Base-by-base conservation (phyloP, 305 asterid genomes). In the Caryopteris hybrid region DNA sequence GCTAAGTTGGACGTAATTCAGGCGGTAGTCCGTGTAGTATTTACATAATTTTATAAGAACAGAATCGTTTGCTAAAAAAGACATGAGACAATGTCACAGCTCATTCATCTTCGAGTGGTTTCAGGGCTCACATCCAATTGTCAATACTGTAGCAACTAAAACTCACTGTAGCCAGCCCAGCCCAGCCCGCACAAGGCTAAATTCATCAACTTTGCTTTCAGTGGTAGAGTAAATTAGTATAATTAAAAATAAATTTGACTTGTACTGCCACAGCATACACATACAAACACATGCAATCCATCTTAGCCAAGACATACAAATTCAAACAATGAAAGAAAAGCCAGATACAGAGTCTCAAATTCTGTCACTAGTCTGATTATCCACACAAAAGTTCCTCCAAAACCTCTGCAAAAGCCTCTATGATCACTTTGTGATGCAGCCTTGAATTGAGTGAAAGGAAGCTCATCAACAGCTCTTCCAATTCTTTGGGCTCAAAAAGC, bases 401-500 rank as follows among this genome's bases (percentile, higher is more conserved):
- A 39, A 83, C 85, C 84, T 85, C 81, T 0, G 86, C 76, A 60
- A 90, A 90, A 20, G 90, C 94, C 56, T 81, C 81, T 12, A 86
- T 77, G 65, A 90, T 90, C 63, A 82, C 84, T 13, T 69, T 79
- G 65, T 85, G 97, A 78, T 88, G 86, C 50, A 80, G 56, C 48
- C 64, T 74, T 48, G 97, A 75, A 74, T 90, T 90, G 8, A 88
- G 96, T 3, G 90, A 79, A 10, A 86, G 79, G 72, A 88, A 86
- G 74, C 87, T 86, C 78, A 79, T 79, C 82, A 88, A 76, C n/a
- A 88, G 95, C 77, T 82, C 76, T 47, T 86, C 96, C 73, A 90
- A 54, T 46, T 88, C 95, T 47, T 61, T 70, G 0, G 75, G 81
- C 66, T 83, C 96, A 62, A 81, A 83, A 5, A 85, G 83, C 70